Percentiles rank a stretch among this genome's conserved stretches.
phyloP scores from a whole-genome alignment of 495 filamentous ascomycete species.

The Aspergillus incahuasiensis region DNA sequence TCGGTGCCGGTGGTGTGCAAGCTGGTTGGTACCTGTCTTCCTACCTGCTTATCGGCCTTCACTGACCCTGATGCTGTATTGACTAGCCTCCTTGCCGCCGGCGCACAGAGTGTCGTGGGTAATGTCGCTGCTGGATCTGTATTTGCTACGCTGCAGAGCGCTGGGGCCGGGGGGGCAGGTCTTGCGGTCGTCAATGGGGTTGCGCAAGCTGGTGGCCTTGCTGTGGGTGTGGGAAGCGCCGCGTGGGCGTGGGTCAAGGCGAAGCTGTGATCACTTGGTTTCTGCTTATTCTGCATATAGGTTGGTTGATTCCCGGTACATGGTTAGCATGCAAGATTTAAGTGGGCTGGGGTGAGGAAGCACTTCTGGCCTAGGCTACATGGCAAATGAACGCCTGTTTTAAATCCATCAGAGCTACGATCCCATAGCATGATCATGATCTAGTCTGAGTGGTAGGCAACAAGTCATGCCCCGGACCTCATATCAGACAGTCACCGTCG shows the following conservation, averaged over 20 bases:
- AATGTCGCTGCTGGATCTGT: conserved; percentile 16
- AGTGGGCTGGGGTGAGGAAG: no score
- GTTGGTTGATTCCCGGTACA: no score
- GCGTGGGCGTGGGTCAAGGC: neutral
- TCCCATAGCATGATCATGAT: no score
- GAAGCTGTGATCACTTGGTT: neutral
- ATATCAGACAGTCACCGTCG: no score
- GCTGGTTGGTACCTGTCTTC: conserved; percentile 12
- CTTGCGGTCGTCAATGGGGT: conserved; percentile 13
- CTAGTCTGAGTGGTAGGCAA: no score
- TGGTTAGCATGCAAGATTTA: no score
- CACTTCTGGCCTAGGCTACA: no score
- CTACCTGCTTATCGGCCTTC: no score
- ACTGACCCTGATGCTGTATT: neutral
- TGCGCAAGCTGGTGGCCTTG: conserved; percentile 14
- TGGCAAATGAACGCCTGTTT: no score
- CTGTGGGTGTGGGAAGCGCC: neutral
- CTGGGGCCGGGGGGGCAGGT: conserved; percentile 19
- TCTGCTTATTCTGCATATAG: neutral
- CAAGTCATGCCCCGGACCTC: no score
- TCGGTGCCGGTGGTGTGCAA: conserved; percentile 14
- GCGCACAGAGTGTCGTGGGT: conserved; percentile 10
- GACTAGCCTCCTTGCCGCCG: conserved; percentile 3
- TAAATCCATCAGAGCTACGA: no score
- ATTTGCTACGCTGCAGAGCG: conserved; percentile 17